phyloP scores from a whole-genome alignment of 768 basidiomycete species.

The Tephrocybe sp. region DNA sequence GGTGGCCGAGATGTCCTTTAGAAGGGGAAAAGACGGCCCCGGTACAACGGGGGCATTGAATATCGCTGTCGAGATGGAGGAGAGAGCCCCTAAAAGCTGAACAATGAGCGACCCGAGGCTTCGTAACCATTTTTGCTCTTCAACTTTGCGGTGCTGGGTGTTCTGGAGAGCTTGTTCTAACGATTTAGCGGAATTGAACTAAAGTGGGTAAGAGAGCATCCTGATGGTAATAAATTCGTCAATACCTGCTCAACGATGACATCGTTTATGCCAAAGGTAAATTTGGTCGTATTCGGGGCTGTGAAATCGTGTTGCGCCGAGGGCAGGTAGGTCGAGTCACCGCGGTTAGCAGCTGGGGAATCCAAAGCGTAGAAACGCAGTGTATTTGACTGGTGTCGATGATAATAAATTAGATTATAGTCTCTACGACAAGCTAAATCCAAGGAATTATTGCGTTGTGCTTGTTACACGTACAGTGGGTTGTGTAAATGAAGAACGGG shows the following conservation, averaged over 20 bases:
- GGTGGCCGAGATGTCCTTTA: conserved; percentile 47
- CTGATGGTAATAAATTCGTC: background rate
- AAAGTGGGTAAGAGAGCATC: background rate
- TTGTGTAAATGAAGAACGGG: conserved; percentile 11
- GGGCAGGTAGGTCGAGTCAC: conserved; percentile 22
- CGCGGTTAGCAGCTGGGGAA: conserved; percentile 23
- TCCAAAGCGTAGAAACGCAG: conserved; percentile 67
- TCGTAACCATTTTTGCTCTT: background rate
- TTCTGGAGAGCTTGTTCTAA: conserved; percentile 12
- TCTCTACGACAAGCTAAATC: conserved; percentile 18
- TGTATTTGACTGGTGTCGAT: conserved; percentile 49
- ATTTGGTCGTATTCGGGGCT: conserved; percentile 14
- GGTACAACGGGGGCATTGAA: conserved; percentile 21
- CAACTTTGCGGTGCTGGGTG: background rate
- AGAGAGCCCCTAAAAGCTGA: conserved; percentile 2
- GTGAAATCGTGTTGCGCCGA: conserved; percentile 42
- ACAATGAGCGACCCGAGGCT: conserved; percentile 2
- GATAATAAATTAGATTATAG: conserved; percentile 46
- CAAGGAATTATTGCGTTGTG: no score
- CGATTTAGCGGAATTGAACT: conserved; percentile 46
- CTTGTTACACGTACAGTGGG: conserved; percentile 15
- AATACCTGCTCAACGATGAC: conserved; percentile 43
- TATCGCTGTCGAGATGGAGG: conserved; percentile 10
- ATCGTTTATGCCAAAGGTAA: conserved; percentile 31
- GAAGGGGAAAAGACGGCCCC: conserved; percentile 13